Evolutionary conservation across 2,329 filamentous ascomycete genomes (phyloP).

Genomic region (Chalaropsis thielavioides): DNA sequence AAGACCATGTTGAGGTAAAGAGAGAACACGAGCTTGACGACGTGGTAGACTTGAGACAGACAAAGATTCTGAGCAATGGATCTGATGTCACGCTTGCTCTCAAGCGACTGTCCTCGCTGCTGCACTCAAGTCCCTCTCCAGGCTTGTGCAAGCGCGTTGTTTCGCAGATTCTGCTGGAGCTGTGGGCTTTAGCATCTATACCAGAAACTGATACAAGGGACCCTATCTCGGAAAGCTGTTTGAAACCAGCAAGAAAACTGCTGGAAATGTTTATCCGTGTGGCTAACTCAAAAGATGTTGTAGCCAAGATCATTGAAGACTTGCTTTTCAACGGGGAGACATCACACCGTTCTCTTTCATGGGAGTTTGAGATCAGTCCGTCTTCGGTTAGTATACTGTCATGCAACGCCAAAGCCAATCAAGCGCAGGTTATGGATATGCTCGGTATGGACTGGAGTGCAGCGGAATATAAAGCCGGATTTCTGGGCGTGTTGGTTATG

Average conservation of each 20-base stretch:
- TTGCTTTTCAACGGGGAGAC: constrained; percentile 40
- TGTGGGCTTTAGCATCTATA: constrained; percentile 46
- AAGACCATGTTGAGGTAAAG: constrained; percentile 16
- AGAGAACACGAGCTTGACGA: constrained; percentile 25
- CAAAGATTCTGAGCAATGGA: constrained; percentile 33
- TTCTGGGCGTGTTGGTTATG: constrained; percentile 36
- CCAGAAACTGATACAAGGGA: constrained; percentile 27
- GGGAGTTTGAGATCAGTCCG: constrained; percentile 37
- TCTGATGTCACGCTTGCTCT: constrained; percentile 37
- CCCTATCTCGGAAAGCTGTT: constrained; percentile 28
- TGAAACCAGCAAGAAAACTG: constrained; percentile 34
- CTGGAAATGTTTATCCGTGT: constrained; percentile 45
- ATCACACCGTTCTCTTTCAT: constrained; percentile 25
- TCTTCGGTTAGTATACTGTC: constrained; percentile 24
- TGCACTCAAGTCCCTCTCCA: constrained; percentile 51
- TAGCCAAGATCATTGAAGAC: constrained; percentile 37
- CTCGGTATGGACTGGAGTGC: constrained; percentile 29
- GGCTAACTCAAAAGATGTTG: constrained; percentile 35
- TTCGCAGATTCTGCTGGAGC: constrained; percentile 40
- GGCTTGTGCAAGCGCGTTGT: constrained; percentile 49
- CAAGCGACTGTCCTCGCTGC: constrained; percentile 39
- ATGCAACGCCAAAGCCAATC: neutral
- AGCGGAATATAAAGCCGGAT: constrained; percentile 34
- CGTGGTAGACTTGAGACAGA: constrained; percentile 33
- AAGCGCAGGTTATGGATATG: constrained; percentile 1